Base-by-base conservation (phyloP, 2,329 filamentous ascomycete species). In the Hyphodiscus sp. region DNA sequence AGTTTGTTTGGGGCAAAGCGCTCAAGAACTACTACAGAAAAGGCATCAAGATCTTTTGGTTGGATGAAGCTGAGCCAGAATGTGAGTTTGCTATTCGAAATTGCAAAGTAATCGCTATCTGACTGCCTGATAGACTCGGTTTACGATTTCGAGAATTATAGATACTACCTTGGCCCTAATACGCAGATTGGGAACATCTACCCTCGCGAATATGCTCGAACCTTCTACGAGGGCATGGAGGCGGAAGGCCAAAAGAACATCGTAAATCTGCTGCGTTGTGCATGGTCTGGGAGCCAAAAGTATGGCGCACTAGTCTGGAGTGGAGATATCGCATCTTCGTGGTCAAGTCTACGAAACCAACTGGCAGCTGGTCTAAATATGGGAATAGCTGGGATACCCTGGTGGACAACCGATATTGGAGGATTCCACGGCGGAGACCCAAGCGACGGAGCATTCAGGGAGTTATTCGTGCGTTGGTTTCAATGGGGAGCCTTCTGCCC, bases 351-450 rank as follows among this genome's bases (percentile, higher is more conserved):
- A 47, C 74, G 79, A 2, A 76, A 79, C 54, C 82, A 87, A 64
- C 69, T 86, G 2, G 73, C 80, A 0, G 83, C 83, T 0, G 83
- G 83, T 0, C 69, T 87, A 19, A 83, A 84, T 63, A 85, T 85
- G 78, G 83, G 81, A 0, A 68, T 86, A 4, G 73, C 81, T 0
- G 83, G 83, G 0, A 74, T 86, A 10, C 76, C 81, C 0, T 86
- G 82, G 82, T 87, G 81, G 81, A 87, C 83, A 0, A 87, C 83
- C 0, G 83, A 87, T 60, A 86, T 87, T 50, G 83, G 84, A 1
- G 84, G 84, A 0, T 87, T 87, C 62, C 83, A 86, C 61, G 83
- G 83, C 5, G 83, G 83, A 0, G 74, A 83, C 55, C 80, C 82
- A 0, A 65, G 71, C 1, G 76, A 83, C 46, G 67, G 71, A 1